phyloP scores from a whole-genome alignment of 768 basidiomycete species.

The Tylopilus subfusipes region DNA sequence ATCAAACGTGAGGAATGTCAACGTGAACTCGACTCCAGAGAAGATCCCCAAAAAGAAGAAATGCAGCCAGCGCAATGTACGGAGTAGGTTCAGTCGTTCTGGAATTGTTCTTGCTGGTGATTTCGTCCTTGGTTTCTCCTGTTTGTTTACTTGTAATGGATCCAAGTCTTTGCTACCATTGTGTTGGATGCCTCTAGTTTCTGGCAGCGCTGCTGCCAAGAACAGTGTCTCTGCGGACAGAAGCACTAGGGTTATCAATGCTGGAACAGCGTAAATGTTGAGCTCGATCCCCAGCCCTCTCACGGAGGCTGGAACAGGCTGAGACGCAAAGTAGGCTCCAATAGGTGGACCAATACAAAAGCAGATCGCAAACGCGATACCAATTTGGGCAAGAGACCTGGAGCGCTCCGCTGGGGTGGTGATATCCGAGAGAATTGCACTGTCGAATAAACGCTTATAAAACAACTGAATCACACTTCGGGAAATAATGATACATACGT shows the following conservation, averaged over 20 bases:
- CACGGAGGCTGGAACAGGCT: constrained; percentile 62
- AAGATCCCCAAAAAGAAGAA: constrained; percentile 87
- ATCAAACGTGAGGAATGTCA: constrained; percentile 93
- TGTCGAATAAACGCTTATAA: constrained; percentile 28
- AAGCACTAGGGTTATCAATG: constrained; percentile 74
- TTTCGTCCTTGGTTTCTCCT: constrained; percentile 18
- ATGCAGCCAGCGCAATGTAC: constrained; percentile 63
- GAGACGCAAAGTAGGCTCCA: constrained; percentile 94
- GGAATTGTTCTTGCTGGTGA: constrained; percentile 27
- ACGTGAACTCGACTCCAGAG: constrained; percentile 94
- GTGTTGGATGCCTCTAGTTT: constrained; percentile 61
- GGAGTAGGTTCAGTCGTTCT: constrained; percentile 56
- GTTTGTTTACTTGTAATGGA: constrained; percentile 17
- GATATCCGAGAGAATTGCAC: constrained; percentile 92
- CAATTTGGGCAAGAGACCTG: constrained; percentile 84
- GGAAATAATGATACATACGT: constrained; percentile 56
- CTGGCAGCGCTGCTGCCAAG: constrained; percentile 72
- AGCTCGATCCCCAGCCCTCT: constrained; percentile 57
- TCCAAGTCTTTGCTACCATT: constrained; percentile 12
- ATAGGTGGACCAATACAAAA: constrained; percentile 92
- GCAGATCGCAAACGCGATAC: constrained; percentile 94
- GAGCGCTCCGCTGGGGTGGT: constrained; percentile 77
- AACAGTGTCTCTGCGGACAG: constrained; percentile 78
- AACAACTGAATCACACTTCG: background rate
- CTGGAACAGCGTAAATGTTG: constrained; percentile 92